Evolutionary conservation across 164 flowering plant species (phyloP).

Genomic region (Stephania cephalantha): DNA sequence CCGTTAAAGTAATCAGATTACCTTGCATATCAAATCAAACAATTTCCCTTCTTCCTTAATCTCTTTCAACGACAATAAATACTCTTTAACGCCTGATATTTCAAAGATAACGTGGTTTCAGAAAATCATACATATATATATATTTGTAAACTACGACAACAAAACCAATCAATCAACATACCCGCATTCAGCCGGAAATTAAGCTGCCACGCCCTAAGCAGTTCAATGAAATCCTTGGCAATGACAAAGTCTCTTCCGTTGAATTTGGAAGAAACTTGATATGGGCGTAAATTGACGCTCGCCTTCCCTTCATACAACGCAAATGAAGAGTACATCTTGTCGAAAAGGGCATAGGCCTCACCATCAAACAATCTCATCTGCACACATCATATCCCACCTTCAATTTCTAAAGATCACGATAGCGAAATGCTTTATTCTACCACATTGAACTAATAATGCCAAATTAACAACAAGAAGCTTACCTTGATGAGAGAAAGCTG

Average conservation of each 20-base stretch:
- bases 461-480: background rate
- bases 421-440: background rate
- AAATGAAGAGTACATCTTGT: background rate
- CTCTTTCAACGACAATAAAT: background rate
- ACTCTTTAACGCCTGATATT: background rate
- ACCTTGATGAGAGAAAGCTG: background rate
- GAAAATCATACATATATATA: background rate
- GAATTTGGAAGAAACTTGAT: conserved; percentile 2
- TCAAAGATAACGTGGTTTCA: background rate
- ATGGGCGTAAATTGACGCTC: background rate
- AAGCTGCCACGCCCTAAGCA: background rate
- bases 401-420: background rate
- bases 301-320: background rate
- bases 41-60: background rate
- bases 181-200: background rate
- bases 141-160: background rate
- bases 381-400: background rate
- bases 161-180: background rate
- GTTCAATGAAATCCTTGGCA: background rate
- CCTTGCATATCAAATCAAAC: background rate
- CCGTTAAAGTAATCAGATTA: background rate
- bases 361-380: background rate
- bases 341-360: background rate
- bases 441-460: too few species aligned
- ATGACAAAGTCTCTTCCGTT: background rate